Conservation (phyloP, 495 filamentous ascomycete species). For the Geopyxis carbonaria region DNA sequence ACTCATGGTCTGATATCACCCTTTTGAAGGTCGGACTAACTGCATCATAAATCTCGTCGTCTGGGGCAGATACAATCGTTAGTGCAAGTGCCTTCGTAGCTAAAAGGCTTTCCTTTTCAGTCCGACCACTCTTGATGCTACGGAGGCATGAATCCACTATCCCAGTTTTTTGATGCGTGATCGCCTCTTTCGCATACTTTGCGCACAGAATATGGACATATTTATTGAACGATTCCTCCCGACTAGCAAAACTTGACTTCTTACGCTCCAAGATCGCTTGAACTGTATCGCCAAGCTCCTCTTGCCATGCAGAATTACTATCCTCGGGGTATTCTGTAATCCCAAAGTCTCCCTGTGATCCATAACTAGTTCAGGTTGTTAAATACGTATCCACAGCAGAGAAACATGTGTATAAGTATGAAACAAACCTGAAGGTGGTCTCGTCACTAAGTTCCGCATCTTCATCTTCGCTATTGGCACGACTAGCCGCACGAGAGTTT, state of each 20-base stretch:
- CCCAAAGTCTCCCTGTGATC: conserved; percentile 15
- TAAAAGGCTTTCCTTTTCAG: conserved; percentile 52
- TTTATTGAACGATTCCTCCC: conserved; percentile 51
- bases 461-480: conserved; percentile 63
- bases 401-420: conserved; percentile 3
- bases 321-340: conserved; percentile 29
- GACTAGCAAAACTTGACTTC: conserved; percentile 59
- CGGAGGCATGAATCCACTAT: conserved; percentile 55
- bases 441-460: conserved; percentile 53
- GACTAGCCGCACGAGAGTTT: conserved; percentile 34
- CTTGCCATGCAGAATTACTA: conserved; percentile 40
- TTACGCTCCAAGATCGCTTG: conserved; percentile 75
- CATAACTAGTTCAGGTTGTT: conserved; percentile 3
- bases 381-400: conserved; percentile 25
- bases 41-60: conserved; percentile 51
- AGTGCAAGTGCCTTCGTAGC: conserved; percentile 62
- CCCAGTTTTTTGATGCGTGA: conserved; percentile 42
- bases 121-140: conserved; percentile 53
- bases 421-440: conserved; percentile 47
- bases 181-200: conserved; percentile 53
- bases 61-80: conserved; percentile 54
- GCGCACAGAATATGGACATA: conserved; percentile 59
- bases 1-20: conserved; percentile 52
- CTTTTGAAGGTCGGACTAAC: conserved; percentile 48
- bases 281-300: conserved; percentile 53